Percentiles rank a stretch among this genome's conserved stretches.
Evolutionary conservation across 139 green algal genomes (phyloP).

Genomic region (Diplosphaera chodatii): DNA sequence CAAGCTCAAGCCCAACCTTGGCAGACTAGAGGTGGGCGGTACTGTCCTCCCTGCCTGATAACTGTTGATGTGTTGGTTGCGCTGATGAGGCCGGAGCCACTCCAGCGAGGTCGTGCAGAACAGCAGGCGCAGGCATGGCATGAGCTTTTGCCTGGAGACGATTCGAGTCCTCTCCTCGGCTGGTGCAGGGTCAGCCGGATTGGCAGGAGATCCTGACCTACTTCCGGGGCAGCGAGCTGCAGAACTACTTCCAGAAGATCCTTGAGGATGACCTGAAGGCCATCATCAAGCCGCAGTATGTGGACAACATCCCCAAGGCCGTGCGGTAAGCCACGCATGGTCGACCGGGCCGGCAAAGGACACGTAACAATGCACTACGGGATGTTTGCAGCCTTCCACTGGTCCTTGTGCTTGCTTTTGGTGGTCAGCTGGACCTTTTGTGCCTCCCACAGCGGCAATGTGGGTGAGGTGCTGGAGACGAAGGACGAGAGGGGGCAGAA

Average conservation of each 20-base stretch:
- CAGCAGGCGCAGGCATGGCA: no score
- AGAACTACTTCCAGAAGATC: constrained; percentile 98
- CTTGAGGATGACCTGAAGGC: constrained; percentile 97
- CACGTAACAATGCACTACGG: no score
- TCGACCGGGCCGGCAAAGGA: no score
- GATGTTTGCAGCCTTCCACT: no score
- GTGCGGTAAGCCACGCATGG: constrained; percentile 3
- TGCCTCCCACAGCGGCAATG: constrained; percentile 60
- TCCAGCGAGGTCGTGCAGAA: no score
- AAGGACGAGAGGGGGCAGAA: constrained; percentile 81
- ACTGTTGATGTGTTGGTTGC: no score
- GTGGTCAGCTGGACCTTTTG: no score
- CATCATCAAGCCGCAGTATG: constrained; percentile 91
- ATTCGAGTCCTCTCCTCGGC: no score
- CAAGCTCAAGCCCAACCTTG: constrained; percentile 99
- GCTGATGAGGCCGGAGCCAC: no score
- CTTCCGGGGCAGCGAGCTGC: constrained; percentile 94
- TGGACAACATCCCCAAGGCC: constrained; percentile 97
- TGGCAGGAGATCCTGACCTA: constrained; percentile 97
- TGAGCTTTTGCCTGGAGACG: no score
- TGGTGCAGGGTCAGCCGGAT: constrained; percentile 77
- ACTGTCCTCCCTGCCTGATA: no score
- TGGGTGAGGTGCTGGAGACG: constrained; percentile 62
- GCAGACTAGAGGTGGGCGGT: constrained; percentile 80
- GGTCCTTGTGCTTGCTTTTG: no score